phyloP scores from a whole-genome alignment of 2,329 filamentous ascomycete genomes.

The Penicillium olsonii region DNA sequence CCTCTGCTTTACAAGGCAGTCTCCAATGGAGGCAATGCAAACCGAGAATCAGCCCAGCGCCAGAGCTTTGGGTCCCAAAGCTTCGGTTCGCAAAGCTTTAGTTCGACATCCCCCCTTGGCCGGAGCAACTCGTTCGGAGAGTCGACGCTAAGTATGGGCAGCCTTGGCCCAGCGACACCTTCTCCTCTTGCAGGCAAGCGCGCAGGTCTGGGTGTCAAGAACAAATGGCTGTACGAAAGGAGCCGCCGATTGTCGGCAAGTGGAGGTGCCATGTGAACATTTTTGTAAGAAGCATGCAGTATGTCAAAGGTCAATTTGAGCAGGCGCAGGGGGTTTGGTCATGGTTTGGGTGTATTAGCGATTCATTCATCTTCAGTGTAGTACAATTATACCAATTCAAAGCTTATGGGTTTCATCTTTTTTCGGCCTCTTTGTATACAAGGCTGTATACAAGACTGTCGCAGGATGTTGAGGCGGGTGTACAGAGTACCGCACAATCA shows the following conservation, averaged over 20 bases:
- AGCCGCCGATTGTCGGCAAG: slow-evolving; percentile 50
- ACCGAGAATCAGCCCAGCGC: slow-evolving; percentile 49
- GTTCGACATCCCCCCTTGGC: slow-evolving; percentile 49
- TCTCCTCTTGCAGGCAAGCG: slow-evolving; percentile 67
- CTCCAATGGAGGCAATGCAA: slow-evolving; percentile 36
- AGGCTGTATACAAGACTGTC: background rate
- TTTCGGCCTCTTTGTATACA: background rate
- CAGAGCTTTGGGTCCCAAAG: slow-evolving; percentile 48
- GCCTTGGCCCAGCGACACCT: slow-evolving; percentile 63
- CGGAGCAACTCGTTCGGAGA: slow-evolving; percentile 38
- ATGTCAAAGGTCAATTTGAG: slow-evolving; percentile 12
- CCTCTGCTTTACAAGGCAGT: slow-evolving; percentile 70
- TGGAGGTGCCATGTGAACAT: slow-evolving; percentile 35
- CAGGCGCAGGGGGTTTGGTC: slow-evolving; percentile 19
- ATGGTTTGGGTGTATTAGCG: slow-evolving; percentile 22
- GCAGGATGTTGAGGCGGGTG: background rate
- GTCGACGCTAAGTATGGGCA: slow-evolving; percentile 37
- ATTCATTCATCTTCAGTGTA: slow-evolving; percentile 13
- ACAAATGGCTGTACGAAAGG: slow-evolving; percentile 92
- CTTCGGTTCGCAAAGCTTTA: slow-evolving; percentile 42
- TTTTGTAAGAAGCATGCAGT: background rate
- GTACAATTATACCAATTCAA: slow-evolving; percentile 9
- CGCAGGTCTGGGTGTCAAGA: slow-evolving; percentile 78
- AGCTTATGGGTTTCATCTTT: background rate
- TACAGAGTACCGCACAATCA: background rate